Percentiles rank a stretch among this genome's conserved stretches.
Conservation (phyloP, 345 rosid species). For the Eucalyptus coolabah region DNA sequence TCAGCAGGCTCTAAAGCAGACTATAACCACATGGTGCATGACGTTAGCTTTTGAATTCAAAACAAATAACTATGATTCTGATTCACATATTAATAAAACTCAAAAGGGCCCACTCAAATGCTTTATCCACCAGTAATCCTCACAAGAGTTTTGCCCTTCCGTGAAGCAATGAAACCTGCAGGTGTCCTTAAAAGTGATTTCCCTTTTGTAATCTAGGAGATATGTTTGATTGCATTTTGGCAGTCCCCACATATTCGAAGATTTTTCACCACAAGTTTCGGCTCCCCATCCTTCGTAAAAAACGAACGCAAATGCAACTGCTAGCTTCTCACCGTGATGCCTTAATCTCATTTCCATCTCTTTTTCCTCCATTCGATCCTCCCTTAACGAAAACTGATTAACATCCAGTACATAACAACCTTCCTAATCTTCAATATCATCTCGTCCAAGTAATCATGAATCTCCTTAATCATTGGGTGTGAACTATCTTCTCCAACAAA, state of each 20-base stretch:
- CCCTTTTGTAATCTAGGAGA: conserved; percentile 45
- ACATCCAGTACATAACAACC: conserved; percentile 64
- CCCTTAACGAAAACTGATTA: conserved; percentile 58
- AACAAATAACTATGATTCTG: background rate
- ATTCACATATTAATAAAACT: background rate
- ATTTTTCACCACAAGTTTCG: conserved; percentile 66
- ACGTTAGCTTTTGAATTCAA: background rate
- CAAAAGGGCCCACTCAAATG: background rate
- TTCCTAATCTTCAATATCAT: conserved; percentile 49
- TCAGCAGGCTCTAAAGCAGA: background rate
- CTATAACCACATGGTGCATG: background rate
- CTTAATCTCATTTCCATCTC: conserved; percentile 53
- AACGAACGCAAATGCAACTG: conserved; percentile 74
- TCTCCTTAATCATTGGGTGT: conserved; percentile 66
- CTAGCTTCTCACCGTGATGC: conserved; percentile 85
- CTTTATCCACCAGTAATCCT: conserved; percentile 62
- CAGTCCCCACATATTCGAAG: conserved; percentile 88
- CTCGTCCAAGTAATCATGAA: conserved; percentile 48
- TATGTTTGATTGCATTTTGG: conserved; percentile 69
- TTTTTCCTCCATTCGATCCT: conserved; percentile 25
- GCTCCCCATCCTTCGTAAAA: conserved; percentile 49
- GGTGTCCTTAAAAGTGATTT: conserved; percentile 61
- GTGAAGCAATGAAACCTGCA: conserved; percentile 69
- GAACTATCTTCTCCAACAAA: conserved; percentile 84
- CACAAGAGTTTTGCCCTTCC: conserved; percentile 64